These are phyloP conservation scores for Penicillium sp. DNA, from an alignment of 2,329 filamentous ascomycete genomes.

Conservation along the genomic window DNA sequence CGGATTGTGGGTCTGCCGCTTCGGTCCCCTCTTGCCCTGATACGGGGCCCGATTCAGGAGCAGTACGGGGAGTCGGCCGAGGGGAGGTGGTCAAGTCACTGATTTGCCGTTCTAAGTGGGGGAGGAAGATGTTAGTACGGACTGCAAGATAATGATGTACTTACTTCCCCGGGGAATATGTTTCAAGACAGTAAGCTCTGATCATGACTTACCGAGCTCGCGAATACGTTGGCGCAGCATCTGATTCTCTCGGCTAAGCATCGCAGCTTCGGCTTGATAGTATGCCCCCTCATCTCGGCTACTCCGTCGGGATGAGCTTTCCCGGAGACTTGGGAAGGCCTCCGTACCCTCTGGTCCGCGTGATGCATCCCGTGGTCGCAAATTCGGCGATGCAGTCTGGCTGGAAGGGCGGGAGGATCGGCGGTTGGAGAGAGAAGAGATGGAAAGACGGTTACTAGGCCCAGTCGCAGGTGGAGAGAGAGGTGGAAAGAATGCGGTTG, in stretches of 20 bases:
- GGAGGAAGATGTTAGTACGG: constrained; percentile 5
- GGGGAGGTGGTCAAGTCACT: constrained; percentile 21
- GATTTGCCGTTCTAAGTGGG: constrained; percentile 28
- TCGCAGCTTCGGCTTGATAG: constrained; percentile 54
- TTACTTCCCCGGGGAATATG: neutral
- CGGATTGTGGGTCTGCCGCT: constrained; percentile 22
- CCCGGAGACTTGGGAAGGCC: constrained; percentile 32
- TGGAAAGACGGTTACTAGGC: constrained; percentile 39
- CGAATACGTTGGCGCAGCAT: constrained; percentile 53
- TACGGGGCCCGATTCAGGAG: constrained; percentile 12
- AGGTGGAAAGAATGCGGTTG: constrained; percentile 42
- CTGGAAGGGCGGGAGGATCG: constrained; percentile 42
- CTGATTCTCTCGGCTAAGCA: constrained; percentile 52
- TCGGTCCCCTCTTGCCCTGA: constrained; percentile 27
- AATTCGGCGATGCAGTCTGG: constrained; percentile 43
- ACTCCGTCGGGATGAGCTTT: constrained; percentile 38
- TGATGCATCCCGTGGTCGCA: constrained; percentile 38
- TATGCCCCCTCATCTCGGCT: constrained; percentile 53
- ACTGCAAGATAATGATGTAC: neutral
- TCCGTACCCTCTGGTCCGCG: constrained; percentile 33
- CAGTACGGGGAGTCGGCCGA: constrained; percentile 9
- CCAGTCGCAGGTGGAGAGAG: constrained; percentile 33
- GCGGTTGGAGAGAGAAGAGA: constrained; percentile 41
- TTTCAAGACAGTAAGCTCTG: neutral
- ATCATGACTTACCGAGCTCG: constrained; percentile 45